Conservation (phyloP, 768 basidiomycete species). For the Suillus spraguei region DNA sequence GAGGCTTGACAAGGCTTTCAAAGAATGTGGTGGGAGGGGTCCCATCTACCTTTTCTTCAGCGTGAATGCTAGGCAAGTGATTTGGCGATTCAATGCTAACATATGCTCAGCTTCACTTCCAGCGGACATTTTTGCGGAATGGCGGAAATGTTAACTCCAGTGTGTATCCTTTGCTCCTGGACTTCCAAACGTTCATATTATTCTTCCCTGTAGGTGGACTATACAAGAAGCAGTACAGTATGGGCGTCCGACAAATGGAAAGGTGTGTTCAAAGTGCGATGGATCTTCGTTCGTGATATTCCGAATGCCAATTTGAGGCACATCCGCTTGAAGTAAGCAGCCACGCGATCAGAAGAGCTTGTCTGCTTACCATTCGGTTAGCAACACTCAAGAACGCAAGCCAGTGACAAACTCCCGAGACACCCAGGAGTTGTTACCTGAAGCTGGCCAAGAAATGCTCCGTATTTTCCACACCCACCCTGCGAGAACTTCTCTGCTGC, state of each 20-base stretch:
- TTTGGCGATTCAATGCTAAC: not conserved
- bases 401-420: slow-evolving; percentile 98
- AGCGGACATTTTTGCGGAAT: slow-evolving; percentile 98
- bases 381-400: slow-evolving; percentile 97
- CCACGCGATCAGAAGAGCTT: not conserved
- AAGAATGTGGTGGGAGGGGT: slow-evolving; percentile 87
- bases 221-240: slow-evolving; percentile 91
- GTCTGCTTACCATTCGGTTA: slow-evolving; percentile 34
- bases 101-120: slow-evolving; percentile 13
- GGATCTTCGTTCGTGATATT: slow-evolving; percentile 97
- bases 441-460: slow-evolving; percentile 96
- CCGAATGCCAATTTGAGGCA: slow-evolving; percentile 88
- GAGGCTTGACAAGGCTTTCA: slow-evolving; percentile 95
- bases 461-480: slow-evolving; percentile 94
- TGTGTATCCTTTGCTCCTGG: slow-evolving; percentile 36
- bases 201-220: slow-evolving; percentile 66
- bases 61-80: slow-evolving; percentile 79
- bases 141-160: slow-evolving; percentile 97
- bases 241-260: slow-evolving; percentile 99
- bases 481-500: slow-evolving; percentile 88
- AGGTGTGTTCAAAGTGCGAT: slow-evolving; percentile 96
- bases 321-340: slow-evolving; percentile 75
- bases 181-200: slow-evolving; percentile 5
- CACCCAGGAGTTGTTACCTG: slow-evolving; percentile 94
- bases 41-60: slow-evolving; percentile 99